These are phyloP conservation scores for Colletotrichum sp. DNA, from an alignment of 2,329 filamentous ascomycete genomes.

Conservation along the genomic window DNA sequence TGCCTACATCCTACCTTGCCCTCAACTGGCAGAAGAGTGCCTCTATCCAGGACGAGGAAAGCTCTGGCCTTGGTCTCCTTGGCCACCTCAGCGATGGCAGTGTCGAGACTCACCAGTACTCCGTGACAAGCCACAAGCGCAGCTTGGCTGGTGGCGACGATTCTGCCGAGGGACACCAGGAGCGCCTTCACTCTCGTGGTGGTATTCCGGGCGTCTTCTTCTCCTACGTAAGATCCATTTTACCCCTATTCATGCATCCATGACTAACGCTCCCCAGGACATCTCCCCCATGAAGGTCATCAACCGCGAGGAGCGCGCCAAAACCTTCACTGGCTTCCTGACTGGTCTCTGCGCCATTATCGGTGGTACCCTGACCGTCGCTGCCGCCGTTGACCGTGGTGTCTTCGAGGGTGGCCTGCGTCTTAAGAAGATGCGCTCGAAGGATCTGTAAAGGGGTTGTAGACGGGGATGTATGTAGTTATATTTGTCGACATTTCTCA, in stretches of 20 bases:
- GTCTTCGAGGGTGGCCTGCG: slow-evolving; percentile 87
- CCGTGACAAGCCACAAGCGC: slow-evolving; percentile 94
- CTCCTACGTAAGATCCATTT: slow-evolving; percentile 76
- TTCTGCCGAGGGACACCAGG: slow-evolving; percentile 85
- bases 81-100: slow-evolving; percentile 75
- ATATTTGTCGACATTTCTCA: slow-evolving; percentile 6
- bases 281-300: slow-evolving; percentile 99
- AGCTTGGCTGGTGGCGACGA: slow-evolving; percentile 86
- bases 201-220: slow-evolving; percentile 99
- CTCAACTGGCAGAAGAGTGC: slow-evolving; percentile 80
- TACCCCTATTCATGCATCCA: background rate
- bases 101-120: slow-evolving; percentile 98
- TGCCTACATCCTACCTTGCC: slow-evolving; percentile 92
- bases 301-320: slow-evolving; percentile 89
- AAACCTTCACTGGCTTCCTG: slow-evolving; percentile 90
- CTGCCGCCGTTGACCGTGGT: slow-evolving; percentile 88
- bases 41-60: slow-evolving; percentile 48
- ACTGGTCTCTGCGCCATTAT: slow-evolving; percentile 94
- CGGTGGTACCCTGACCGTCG: slow-evolving; percentile 93
- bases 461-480: slow-evolving; percentile 13
- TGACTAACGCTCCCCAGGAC: slow-evolving; percentile 62
- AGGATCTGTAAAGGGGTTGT: slow-evolving; percentile 53
- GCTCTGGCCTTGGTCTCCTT: slow-evolving; percentile 70
- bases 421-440: slow-evolving; percentile 83
- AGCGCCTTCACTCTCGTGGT: slow-evolving; percentile 85